Evolutionary conservation across 768 basidiomycete genomes (phyloP).

Genomic region (Pulveroboletus sp.): DNA sequence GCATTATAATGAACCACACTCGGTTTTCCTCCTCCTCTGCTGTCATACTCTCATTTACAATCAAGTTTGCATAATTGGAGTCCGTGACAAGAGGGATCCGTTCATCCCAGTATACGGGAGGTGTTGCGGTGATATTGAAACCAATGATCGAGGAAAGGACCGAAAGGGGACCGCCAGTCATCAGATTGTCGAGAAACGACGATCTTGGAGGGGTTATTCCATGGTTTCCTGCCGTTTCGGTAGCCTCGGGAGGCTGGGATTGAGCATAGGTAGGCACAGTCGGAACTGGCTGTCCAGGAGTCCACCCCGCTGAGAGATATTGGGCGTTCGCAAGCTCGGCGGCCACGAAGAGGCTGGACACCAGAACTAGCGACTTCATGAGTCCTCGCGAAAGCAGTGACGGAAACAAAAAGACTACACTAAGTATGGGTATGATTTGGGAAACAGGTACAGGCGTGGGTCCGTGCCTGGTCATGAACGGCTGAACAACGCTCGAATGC

Average conservation of each 20-base stretch:
- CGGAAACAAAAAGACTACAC: not conserved
- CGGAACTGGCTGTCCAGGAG: conserved; percentile 58
- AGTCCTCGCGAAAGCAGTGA: not conserved
- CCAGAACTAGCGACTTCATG: conserved; percentile 49
- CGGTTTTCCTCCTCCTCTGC: conserved; percentile 61
- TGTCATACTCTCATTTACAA: conserved; percentile 64
- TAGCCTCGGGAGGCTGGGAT: conserved; percentile 19
- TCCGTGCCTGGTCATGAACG: not conserved
- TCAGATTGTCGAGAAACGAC: conserved; percentile 31
- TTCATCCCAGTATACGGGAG: conserved; percentile 53
- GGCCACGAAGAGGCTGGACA: conserved; percentile 27
- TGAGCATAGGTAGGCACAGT: conserved; percentile 16
- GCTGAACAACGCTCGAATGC: not conserved
- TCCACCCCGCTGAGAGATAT: conserved; percentile 81
- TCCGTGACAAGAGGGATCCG: conserved; percentile 80
- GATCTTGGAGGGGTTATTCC: conserved; percentile 10
- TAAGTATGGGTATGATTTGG: not conserved
- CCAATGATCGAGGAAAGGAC: conserved; percentile 54
- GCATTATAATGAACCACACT: conserved; percentile 80
- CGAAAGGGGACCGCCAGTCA: conserved; percentile 52
- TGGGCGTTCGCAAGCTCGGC: conserved; percentile 43
- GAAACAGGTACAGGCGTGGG: not conserved
- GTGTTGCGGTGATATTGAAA: conserved; percentile 62
- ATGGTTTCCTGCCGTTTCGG: conserved; percentile 24
- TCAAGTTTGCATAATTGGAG: conserved; percentile 66